Conservation (phyloP, 2,329 filamentous ascomycete genomes). For the Fusarium cyanostomum region DNA sequence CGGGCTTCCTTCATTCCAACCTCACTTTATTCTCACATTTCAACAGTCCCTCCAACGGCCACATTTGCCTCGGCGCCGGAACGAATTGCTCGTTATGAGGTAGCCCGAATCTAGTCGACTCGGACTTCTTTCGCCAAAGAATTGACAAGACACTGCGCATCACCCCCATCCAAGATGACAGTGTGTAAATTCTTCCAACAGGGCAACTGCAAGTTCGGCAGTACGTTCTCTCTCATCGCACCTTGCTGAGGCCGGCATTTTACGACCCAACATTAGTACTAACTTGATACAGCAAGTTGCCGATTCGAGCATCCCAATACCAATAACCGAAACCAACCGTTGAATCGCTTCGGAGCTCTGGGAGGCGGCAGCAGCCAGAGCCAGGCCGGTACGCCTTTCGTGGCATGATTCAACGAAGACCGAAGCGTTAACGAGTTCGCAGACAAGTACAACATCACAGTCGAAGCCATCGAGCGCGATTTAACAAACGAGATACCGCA, state of each 20-base stretch:
- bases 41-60: background rate
- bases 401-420: background rate
- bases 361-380: slow-evolving; percentile 42
- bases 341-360: slow-evolving; percentile 68
- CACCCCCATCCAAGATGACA: slow-evolving; percentile 45
- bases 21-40: background rate
- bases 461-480: slow-evolving; percentile 70
- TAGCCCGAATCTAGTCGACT: slow-evolving; percentile 26
- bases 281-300: slow-evolving; percentile 57
- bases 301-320: slow-evolving; percentile 63
- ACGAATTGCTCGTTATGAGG: slow-evolving; percentile 33
- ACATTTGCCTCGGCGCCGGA: background rate
- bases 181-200: slow-evolving; percentile 61
- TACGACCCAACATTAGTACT: slow-evolving; percentile 4
- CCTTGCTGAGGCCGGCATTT: too few species aligned
- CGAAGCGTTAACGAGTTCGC: slow-evolving; percentile 20
- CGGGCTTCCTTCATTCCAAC: slow-evolving; percentile 9
- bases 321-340: slow-evolving; percentile 46
- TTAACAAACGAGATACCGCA: slow-evolving; percentile 75
- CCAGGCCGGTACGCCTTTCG: slow-evolving; percentile 26
- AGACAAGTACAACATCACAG: slow-evolving; percentile 63
- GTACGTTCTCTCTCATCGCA: slow-evolving; percentile 49
- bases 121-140: slow-evolving; percentile 20
- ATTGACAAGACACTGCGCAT: slow-evolving; percentile 2
- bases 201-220: slow-evolving; percentile 62